These are phyloP conservation scores for Acer saccharum DNA, from an alignment of 345 rosid genomes.

Conservation along the genomic window DNA sequence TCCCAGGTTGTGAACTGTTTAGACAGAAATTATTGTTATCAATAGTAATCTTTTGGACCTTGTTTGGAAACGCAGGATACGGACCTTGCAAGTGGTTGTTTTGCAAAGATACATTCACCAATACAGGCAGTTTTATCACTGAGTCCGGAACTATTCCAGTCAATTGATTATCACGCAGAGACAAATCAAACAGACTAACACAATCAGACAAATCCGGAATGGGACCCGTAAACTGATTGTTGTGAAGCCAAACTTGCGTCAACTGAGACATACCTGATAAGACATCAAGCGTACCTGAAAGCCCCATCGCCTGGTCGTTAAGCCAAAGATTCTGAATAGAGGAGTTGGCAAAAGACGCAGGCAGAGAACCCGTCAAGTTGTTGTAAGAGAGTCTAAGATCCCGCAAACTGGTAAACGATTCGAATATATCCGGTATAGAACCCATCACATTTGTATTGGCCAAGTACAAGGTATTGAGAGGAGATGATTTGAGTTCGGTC, in stretches of 20 bases:
- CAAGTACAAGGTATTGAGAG: constrained; percentile 46
- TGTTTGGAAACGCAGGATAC: constrained; percentile 37
- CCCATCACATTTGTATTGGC: constrained; percentile 47
- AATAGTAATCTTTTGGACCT: constrained; percentile 23
- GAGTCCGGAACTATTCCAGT: constrained; percentile 66
- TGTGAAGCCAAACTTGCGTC: constrained; percentile 68
- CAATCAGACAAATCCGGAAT: constrained; percentile 77
- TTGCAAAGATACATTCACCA: constrained; percentile 49
- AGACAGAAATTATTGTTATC: constrained; percentile 50
- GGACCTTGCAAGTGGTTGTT: constrained; percentile 85
- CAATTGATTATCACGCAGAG: constrained; percentile 70
- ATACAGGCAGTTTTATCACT: constrained; percentile 33
- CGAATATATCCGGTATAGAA: constrained; percentile 61
- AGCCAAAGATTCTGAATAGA: constrained; percentile 59
- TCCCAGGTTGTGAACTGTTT: constrained; percentile 22
- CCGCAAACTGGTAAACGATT: constrained; percentile 44
- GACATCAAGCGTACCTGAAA: constrained; percentile 62
- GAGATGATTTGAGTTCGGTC: constrained; percentile 43
- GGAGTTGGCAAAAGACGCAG: constrained; percentile 53
- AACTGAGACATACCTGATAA: constrained; percentile 58
- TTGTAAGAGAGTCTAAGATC: constrained; percentile 67
- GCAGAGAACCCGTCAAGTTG: constrained; percentile 67
- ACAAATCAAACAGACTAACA: constrained; percentile 54
- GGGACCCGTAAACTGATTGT: constrained; percentile 67
- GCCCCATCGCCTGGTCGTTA: constrained; percentile 60